Conservation (phyloP, 192 early-diverging fungal genomes). For the Cetraspora pellucida region DNA sequence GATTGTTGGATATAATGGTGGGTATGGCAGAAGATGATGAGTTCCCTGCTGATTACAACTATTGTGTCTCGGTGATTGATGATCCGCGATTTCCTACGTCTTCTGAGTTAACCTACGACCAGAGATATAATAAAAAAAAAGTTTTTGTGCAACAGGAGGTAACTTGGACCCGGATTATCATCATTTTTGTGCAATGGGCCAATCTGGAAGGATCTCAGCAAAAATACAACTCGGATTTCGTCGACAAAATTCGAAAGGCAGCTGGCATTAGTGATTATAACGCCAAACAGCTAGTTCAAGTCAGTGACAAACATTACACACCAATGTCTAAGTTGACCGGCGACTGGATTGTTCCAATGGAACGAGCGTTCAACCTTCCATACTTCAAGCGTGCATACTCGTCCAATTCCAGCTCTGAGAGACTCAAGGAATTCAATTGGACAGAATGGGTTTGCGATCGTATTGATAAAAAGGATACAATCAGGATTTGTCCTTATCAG, state of each 20-base stretch:
- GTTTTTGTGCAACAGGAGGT: background rate
- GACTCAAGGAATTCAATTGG: constrained; percentile 19
- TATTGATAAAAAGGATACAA: constrained; percentile 14
- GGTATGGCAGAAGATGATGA: background rate
- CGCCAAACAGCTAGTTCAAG: background rate
- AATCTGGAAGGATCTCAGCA: constrained; percentile 34
- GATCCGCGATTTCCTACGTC: background rate
- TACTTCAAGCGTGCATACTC: constrained; percentile 31
- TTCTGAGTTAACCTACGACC: background rate
- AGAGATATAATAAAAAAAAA: background rate
- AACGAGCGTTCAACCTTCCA: constrained; percentile 33
- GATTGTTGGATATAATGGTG: constrained; percentile 39
- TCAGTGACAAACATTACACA: constrained; percentile 20
- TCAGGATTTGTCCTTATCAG: constrained; percentile 12
- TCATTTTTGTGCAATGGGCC: constrained; percentile 39
- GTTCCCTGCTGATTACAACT: constrained; percentile 36
- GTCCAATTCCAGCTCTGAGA: constrained; percentile 32
- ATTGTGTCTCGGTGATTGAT: constrained; percentile 28
- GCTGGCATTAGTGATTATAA: constrained; percentile 18
- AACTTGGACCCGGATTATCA: constrained; percentile 22
- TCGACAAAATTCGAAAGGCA: constrained; percentile 25
- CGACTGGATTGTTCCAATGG: constrained; percentile 33
- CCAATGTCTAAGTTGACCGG: constrained; percentile 32
- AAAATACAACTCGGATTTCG: constrained; percentile 6
- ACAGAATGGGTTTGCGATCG: constrained; percentile 30